Base-by-base conservation (phyloP, 768 basidiomycete genomes). In the Brasilioporus rufonigricans region DNA sequence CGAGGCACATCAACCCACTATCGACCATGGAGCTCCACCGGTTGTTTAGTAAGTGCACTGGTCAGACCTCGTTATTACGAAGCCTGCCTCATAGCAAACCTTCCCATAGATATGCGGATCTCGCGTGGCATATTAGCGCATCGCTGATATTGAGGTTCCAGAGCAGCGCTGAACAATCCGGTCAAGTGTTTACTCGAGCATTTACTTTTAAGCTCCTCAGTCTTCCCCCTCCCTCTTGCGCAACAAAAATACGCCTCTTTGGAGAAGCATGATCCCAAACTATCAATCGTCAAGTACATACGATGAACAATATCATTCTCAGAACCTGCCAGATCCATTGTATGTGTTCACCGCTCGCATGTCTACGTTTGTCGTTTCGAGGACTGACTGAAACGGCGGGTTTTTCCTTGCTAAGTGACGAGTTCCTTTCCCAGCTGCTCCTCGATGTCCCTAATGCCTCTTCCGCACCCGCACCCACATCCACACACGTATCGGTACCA, bases 381-480 rank as follows among this genome's bases (percentile, higher is more conserved):
- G 11, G 8, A 8, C 14, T 33, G 6, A 29, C 56, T 62, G 43
- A 62, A 39, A 5, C 19, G 29, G 19, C 29, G 8, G 21, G 5
- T 19, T 18, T 43, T 43, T 21, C 13, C 8, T 21, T 19, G 7
- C 16, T 12, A 55, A 64, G 63, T 0, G 63, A 64, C 12, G 63
- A 59, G 44, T 49, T 65, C n/a, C 46, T 64, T 19, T 45, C 53
- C 4, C 60, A 45, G 8, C 4, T 65, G 13, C 45, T 65, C 16
- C 45, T 4, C 13, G 49, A 50, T 26, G 1, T 35, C 10, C 48
- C 62, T 4, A 18, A 16, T n/a, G 35, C 2, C 35, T 16, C 4
- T 6, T 16, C 35, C 18, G 16, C 35, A 36, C 6, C 14, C 5
- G 4, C 46, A 21, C 1, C 16, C 27, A 5, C 12, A 4, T 6